Base-by-base conservation (phyloP, 1,284 basidiomycete genomes). In the Cystobasidium slooffiae region DNA sequence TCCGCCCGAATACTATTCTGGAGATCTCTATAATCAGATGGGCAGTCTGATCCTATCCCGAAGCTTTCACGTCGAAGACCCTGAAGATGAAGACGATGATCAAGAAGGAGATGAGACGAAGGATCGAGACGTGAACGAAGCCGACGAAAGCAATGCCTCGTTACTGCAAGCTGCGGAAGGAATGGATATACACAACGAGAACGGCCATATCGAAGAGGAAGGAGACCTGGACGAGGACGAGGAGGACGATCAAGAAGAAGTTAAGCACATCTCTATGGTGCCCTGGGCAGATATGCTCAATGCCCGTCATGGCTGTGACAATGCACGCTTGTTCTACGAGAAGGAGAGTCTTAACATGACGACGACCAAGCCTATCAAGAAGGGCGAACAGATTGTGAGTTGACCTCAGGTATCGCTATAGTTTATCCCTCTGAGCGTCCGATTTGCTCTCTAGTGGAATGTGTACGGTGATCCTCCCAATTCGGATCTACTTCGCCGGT, bases 381-480 rank as follows among this genome's bases (percentile, higher is more conserved):
- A 86, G 16, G 93, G 93, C 3, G 91, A 93, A 78, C 96, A 99
- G 83, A 94, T 99, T 74, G 82, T 81, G 93, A 94, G 78, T 77
- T 88, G 83, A 3, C 22, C 56, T 39, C 22, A 68, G 44, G n/a
- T 18, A 20, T 37, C 22, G 8, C 22, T 16, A 7, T 39, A 2
- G n/a, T 52, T 24, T 20, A 6, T 6, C 76, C 94, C 92, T 93
- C 18, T 43, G 47, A 20, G 10, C 4, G 20, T 52, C 51, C 5
- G 12, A 9, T 39, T 5, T 14, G 14, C 24, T 6, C 43, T 89
- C 4, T 87, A 99, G 69, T 73, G 70, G 70, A 73, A 99, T 82
- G 98, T 97, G 0, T 99, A 98, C 82, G 93, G 91, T 31, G 91
- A 97, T 80, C 91, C 90, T 8, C 94, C 96, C 3, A 99, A 99